Evolutionary conservation across 192 early-diverging fungal species (phyloP), one percentile per base, ranked within the genome.

Genomic region (Paraglomus brasilianum): DNA sequence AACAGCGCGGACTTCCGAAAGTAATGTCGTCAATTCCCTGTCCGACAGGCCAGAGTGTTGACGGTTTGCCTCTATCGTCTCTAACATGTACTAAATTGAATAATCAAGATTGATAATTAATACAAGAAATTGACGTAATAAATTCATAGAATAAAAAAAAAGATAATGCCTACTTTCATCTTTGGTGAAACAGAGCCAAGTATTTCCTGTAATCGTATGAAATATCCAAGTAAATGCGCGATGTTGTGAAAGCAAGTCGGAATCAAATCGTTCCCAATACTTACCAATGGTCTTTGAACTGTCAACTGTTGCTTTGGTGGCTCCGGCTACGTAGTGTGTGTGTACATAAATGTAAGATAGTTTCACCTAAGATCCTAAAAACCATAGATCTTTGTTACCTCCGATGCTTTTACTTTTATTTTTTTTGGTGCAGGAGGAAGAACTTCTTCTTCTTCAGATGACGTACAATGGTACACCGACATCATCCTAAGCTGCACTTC

Each of bases 1-100:
- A 66, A 88, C 86, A 22, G 91, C 90, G 38, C 88, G 84, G 13
- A 93, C 83, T 70, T 93, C 90, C 0, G 86, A 86, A 21, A 96
- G 74, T 22, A 96, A 74, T 39, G 85, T 82, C 68, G 85, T 85
- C 51, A 96, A 74, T 69, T 92, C 89, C 7, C 85, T 85, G 43
- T 88, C 87, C 39, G 86, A 80, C 69, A 91, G 73, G 36, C 73
- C 78, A 11, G 87, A 86, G 21, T 80, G 83, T 43, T 83, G 76
- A n/a, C 89, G 82, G 39, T 88, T 84, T 69, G 85, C 83, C 60
- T 88, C 86, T 44, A 95, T 91, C 8, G 85, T 86, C 67, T 88
- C 82, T 21, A 90, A 85, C 17, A 95, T 76, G 72, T 93, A 91
- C 74, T 92, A 82, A 69, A n/a, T n/a, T n/a, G n/a, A n/a, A 84